phyloP scores from a whole-genome alignment of 208 protist species.

The Hexamita inflata region DNA sequence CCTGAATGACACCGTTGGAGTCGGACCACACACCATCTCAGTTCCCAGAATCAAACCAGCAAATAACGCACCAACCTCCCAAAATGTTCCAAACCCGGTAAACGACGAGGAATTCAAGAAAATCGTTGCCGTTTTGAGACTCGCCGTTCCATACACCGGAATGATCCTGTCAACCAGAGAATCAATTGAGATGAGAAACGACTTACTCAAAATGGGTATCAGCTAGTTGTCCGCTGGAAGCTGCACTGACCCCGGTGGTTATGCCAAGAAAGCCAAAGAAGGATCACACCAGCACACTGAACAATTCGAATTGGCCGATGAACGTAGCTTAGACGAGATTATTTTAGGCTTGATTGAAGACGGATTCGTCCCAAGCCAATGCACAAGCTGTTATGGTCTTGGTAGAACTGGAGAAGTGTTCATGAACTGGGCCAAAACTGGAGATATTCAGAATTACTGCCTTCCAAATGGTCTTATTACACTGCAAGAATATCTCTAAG shows the following conservation, averaged over 20 bases:
- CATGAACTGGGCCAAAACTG: slow-evolving; percentile 49
- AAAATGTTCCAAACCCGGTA: slow-evolving; percentile 40
- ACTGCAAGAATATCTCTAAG: slow-evolving; percentile 23
- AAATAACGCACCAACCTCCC: slow-evolving; percentile 32
- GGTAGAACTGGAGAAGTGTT: slow-evolving; percentile 46
- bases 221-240: slow-evolving; percentile 48
- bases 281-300: background rate
- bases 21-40: slow-evolving; percentile 50
- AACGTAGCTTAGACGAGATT: slow-evolving; percentile 40
- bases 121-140: slow-evolving; percentile 45
- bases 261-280: slow-evolving; percentile 32
- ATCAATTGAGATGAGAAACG: slow-evolving; percentile 36
- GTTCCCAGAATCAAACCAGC: slow-evolving; percentile 48
- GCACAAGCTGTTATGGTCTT: slow-evolving; percentile 47
- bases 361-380: slow-evolving; percentile 45
- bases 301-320: slow-evolving; percentile 45
- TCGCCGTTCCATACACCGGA: slow-evolving; percentile 50
- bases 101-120: slow-evolving; percentile 49
- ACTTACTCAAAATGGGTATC: slow-evolving; percentile 47
- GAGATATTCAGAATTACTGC: slow-evolving; percentile 47
- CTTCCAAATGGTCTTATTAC: slow-evolving; percentile 47
- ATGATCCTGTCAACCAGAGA: slow-evolving; percentile 52
- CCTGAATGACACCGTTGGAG: slow-evolving; percentile 41
- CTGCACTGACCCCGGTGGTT: slow-evolving; percentile 45
- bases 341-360: slow-evolving; percentile 39